Conservation (phyloP, 129 eudicot species). For the Kitagawia praeruptora region DNA sequence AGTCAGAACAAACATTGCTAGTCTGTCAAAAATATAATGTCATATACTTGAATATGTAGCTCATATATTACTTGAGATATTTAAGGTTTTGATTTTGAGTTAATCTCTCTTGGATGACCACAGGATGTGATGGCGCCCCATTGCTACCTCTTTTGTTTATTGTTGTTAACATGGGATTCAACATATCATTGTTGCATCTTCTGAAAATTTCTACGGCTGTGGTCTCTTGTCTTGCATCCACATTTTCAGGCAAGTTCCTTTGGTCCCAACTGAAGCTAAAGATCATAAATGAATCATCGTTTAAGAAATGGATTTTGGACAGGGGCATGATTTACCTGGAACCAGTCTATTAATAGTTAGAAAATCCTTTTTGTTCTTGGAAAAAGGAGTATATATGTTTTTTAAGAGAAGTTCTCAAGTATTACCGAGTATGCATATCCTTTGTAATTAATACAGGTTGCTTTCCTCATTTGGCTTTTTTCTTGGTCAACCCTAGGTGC, state of each 20-base stretch:
- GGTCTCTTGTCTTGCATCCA: constrained; percentile 81
- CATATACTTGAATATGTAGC: background rate
- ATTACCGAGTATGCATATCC: background rate
- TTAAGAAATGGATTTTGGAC: background rate
- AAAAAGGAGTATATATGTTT: background rate
- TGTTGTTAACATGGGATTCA: constrained; percentile 87
- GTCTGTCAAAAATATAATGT: background rate
- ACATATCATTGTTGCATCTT: constrained; percentile 83
- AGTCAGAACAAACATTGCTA: background rate
- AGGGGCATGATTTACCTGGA: background rate
- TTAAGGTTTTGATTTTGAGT: background rate
- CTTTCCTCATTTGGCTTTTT: background rate
- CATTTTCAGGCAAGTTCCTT: constrained; percentile 56
- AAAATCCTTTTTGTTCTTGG: background rate
- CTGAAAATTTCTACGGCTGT: constrained; percentile 90
- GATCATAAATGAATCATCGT: background rate
- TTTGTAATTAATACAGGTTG: background rate
- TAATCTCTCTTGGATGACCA: constrained; percentile 9
- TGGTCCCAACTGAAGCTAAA: background rate
- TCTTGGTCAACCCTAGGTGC: background rate
- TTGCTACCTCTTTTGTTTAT: constrained; percentile 69
- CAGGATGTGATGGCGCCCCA: constrained; percentile 97
- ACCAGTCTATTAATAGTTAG: background rate
- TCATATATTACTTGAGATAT: background rate
- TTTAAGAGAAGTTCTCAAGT: background rate